Percentiles rank a stretch among this genome's conserved stretches.
Evolutionary conservation across 2,329 filamentous ascomycete species (phyloP).

Genomic region (Colletotrichum caudatum): DNA sequence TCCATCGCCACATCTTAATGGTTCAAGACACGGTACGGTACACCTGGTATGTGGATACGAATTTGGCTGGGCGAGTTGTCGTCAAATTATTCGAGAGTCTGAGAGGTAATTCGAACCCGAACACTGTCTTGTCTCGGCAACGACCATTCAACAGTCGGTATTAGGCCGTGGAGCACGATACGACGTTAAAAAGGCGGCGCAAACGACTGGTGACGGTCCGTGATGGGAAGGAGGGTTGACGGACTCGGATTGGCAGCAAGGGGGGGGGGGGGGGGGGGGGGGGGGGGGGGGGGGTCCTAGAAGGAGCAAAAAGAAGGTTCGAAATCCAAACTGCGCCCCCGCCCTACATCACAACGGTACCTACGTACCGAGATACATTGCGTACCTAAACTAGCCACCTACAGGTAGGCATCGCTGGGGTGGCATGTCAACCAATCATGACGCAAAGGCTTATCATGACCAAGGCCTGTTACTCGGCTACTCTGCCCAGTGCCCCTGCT

Average conservation of each 20-base stretch:
- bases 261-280: constrained; percentile 5
- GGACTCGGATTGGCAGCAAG: constrained; percentile 10
- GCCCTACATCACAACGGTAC: constrained; percentile 1
- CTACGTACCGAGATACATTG: neutral
- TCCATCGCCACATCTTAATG: constrained; percentile 13
- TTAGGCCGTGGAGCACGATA: neutral
- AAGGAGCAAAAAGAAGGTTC: constrained; percentile 38
- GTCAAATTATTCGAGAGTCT: neutral
- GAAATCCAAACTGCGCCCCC: constrained; percentile 27
- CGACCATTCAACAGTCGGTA: neutral
- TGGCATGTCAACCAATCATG: constrained; percentile 31
- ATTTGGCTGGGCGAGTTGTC: neutral
- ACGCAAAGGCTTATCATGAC: constrained; percentile 30
- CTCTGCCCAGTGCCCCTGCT: constrained; percentile 20
- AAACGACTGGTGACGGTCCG: neutral
- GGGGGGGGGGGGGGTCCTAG: neutral
- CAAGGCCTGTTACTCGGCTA: constrained; percentile 29
- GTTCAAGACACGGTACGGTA: constrained; percentile 22
- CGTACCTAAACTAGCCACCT: neutral
- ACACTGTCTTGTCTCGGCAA: neutral
- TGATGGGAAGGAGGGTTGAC: constrained; percentile 1
- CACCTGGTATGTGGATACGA: neutral
- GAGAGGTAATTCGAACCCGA: neutral
- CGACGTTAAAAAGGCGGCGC: neutral
- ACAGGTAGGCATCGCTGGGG: neutral